Base-by-base conservation (phyloP, 2,329 filamentous ascomycete genomes). In the Aspergillus quadricinctus region DNA sequence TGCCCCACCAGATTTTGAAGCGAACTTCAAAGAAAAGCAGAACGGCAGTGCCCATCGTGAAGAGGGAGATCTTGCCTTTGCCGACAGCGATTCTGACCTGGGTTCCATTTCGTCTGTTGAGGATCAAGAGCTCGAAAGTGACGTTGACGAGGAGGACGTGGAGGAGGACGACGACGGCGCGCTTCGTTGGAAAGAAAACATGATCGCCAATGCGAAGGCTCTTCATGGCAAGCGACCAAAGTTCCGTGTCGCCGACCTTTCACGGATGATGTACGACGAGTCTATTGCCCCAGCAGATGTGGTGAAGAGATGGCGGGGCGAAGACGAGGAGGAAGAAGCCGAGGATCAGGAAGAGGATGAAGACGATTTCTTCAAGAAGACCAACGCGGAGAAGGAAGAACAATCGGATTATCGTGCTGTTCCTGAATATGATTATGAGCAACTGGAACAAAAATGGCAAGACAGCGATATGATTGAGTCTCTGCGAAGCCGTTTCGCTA, bases 81-180 rank as follows among this genome's bases (percentile, higher is more conserved):
- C 94, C 14, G 94, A 99, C 68, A 96, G 91, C 68, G 95, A 99
- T 72, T 99, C 94, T 0, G 95, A 99, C 70, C 81, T 99, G 4
- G 94, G 94, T 6, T 96, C 93, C 3, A 75, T 97, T 61, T 96
- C 90, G 8, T 81, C 80, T 1, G 81, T 77, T 8, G 82, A 84
- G 7, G 82, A 83, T 21, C 80, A 81, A 56, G 79, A 82, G 29
- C 62, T 81, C 2, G 81, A 82, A 49, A 80, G 79, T 54, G 78
- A 78, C 21, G 74, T 78, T 0, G 75, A 77, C 4, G 73, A 74
- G 0, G 78, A 79, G 0, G 77, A 78, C 9, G 75, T 78, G 0
- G 81, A 84, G n/a, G 83, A 84, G 19, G 88, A 90, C 52, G 90
- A 93, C 49, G 87, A 88, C 41, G 88, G 87, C 2, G 87, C 82